Evolutionary conservation across 176 grass and related monocot species (phyloP).

Genomic region (Bolboschoenus planiculmis): DNA sequence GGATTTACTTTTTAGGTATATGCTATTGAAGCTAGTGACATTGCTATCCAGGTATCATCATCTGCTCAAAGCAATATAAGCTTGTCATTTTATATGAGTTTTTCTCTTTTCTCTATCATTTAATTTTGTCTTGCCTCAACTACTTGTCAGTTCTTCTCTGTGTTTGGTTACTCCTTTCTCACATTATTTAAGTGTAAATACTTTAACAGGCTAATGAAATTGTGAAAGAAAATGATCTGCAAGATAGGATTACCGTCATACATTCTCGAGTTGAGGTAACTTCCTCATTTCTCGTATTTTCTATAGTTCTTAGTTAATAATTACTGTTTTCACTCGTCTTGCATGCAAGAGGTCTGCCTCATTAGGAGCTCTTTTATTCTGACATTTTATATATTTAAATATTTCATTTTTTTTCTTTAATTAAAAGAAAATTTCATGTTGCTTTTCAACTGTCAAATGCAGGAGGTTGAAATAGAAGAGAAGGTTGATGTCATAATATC

Average conservation of each 20-base stretch:
- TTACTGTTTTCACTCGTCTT: conserved; percentile 2
- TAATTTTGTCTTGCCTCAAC: neutral
- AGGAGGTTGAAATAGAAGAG: conserved; percentile 70
- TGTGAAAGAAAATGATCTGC: conserved; percentile 66
- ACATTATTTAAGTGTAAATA: neutral
- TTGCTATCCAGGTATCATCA: conserved; percentile 59
- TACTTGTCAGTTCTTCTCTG: conserved; percentile 11
- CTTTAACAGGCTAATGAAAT: conserved; percentile 56
- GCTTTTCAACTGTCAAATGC: conserved; percentile 32
- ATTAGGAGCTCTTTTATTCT: neutral
- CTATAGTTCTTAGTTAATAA: neutral
- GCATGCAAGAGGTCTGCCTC: neutral
- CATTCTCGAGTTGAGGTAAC: conserved; percentile 88
- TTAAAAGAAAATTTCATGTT: neutral
- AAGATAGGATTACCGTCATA: conserved; percentile 58
- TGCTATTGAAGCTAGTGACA: conserved; percentile 81
- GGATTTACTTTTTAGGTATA: conserved; percentile 51
- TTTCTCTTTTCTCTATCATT: neutral
- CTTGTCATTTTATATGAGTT: conserved; percentile 5
- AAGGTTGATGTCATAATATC: conserved; percentile 96
- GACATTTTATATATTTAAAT: neutral
- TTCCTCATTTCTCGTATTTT: conserved; percentile 24
- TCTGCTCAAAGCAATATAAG: neutral
- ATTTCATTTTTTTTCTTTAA: conserved; percentile 5
- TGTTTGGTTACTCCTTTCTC: neutral